Base-by-base conservation (phyloP, 2,329 filamentous ascomycete species). In the Ophiostoma angusticollis region DNA sequence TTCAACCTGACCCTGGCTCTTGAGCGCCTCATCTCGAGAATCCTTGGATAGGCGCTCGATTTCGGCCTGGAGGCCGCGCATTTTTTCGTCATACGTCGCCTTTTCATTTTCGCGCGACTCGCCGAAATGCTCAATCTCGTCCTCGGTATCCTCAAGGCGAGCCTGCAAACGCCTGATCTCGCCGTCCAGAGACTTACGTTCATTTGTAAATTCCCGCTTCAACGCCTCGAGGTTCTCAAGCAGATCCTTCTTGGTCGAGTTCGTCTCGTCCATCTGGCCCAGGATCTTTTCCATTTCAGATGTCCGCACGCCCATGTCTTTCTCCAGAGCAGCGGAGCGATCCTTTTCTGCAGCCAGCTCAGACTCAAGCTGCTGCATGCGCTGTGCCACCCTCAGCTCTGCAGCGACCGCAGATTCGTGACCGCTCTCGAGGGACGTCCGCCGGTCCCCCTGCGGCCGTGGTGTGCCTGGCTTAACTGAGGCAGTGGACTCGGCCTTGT, bases 171-270 rank as follows among this genome's bases (percentile, higher is more conserved):
- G 71, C 49, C 78, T 80, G 41, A 91, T 78, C 54, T 96, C 87
- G 13, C 74, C 68, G 49, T 94, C 84, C 1, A 96, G 66, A 9
- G 78, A 81, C 52, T 82, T 84, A 28, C 91, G 76, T 58, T 96
- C 89, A 35, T 79, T 77, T 25, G 82, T 68, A 49, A 94, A 95
- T 52, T 96, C 91, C 19, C 76, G 77, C 58, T 95, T 85, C 47
- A 93, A 74, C 11, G 87, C 80, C 54, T 96, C 86, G 63, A 98
- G 84, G 53, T 98, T 98, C 47, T 84, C 80, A 60, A 98, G 77
- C 9, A 98, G 73, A 57, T 96, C 91, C 50, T 83, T 82, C 58
- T 98, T 98, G 1, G 83, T 95, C 3, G 84, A 87, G 50, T 91
- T 84, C 6, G 76, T 84, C 57, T 96, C 89, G 46, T 91, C 77